These are phyloP conservation scores for Nicotiana sylvestris DNA, from an alignment of 257 asterid genomes.

Conservation along the genomic window DNA sequence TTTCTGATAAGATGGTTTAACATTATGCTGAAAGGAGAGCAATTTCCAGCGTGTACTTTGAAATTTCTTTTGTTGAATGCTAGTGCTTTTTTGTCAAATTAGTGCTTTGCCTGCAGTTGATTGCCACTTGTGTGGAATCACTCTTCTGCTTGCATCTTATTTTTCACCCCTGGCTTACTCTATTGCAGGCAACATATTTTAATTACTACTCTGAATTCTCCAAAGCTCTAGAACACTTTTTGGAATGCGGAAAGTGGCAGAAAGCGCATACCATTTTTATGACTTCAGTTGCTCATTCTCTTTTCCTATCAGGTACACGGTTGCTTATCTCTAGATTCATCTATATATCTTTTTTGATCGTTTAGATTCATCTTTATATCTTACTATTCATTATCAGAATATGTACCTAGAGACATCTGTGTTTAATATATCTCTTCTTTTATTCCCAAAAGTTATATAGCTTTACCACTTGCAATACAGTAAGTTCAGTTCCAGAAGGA, in stretches of 20 bases:
- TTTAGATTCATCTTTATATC: not conserved
- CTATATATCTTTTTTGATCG: not conserved
- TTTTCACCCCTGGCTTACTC: constrained; percentile 17
- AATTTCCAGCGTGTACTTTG: not conserved
- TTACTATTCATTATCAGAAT: not conserved
- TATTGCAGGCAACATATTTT: constrained; percentile 75
- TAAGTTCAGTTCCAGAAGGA: not conserved
- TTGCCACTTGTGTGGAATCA: constrained; percentile 11
- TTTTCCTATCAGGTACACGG: constrained; percentile 66
- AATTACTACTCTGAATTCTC: constrained; percentile 61
- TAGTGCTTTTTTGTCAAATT: not conserved
- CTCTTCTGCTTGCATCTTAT: constrained; percentile 15
- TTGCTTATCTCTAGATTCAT: constrained; percentile 1
- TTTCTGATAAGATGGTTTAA: not conserved
- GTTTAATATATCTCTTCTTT: not conserved
- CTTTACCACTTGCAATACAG: not conserved
- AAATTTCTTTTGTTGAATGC: not conserved
- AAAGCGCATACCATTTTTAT: constrained; percentile 83
- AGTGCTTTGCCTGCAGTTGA: constrained; percentile 4
- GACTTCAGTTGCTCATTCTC: constrained; percentile 76
- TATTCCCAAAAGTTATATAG: not conserved
- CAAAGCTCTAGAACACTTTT: constrained; percentile 80
- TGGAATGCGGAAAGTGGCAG: constrained; percentile 87
- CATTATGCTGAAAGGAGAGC: not conserved
- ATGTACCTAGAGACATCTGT: not conserved